Percentiles rank a stretch among this genome's conserved stretches.
Evolutionary conservation across 495 filamentous ascomycete genomes (phyloP).

Genomic region (Aspergillus incahuasiensis): DNA sequence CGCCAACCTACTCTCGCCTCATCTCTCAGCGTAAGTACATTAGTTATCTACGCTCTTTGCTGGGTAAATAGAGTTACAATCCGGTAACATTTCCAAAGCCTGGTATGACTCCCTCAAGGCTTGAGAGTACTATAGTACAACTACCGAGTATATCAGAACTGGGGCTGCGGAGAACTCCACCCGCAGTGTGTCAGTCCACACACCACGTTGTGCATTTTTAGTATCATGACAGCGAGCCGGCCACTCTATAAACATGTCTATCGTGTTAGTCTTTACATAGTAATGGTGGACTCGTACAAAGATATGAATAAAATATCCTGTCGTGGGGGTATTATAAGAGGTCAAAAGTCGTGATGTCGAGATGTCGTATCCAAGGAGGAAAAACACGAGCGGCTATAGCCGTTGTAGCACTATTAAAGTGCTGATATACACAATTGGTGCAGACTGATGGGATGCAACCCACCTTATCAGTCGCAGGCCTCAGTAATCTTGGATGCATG

Average conservation of each 20-base stretch:
- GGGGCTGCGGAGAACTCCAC: too few relatives aligned
- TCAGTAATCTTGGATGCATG: conserved; percentile 32
- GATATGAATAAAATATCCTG: neutral
- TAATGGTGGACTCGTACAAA: neutral
- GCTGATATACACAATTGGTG: conserved; percentile 15
- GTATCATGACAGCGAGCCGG: neutral
- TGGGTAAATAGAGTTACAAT: too few relatives aligned
- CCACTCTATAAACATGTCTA: neutral
- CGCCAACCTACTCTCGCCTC: too few relatives aligned
- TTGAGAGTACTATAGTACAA: too few relatives aligned
- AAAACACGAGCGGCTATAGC: too few relatives aligned
- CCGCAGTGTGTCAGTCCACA: neutral
- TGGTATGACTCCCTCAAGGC: too few relatives aligned
- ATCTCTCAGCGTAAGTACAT: too few relatives aligned
- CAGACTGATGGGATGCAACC: neutral
- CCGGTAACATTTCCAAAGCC: too few relatives aligned
- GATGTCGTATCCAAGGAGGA: conserved; percentile 21
- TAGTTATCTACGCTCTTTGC: too few relatives aligned
- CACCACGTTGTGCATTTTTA: neutral
- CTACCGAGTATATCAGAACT: too few relatives aligned
- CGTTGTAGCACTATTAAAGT: too few relatives aligned
- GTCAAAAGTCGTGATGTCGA: neutral
- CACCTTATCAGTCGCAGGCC: conserved; percentile 30
- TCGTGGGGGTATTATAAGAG: conserved; percentile 2
- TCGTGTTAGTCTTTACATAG: neutral